Conservation (phyloP, 176 grass and related monocot species). For the Musa schizocarpa region DNA sequence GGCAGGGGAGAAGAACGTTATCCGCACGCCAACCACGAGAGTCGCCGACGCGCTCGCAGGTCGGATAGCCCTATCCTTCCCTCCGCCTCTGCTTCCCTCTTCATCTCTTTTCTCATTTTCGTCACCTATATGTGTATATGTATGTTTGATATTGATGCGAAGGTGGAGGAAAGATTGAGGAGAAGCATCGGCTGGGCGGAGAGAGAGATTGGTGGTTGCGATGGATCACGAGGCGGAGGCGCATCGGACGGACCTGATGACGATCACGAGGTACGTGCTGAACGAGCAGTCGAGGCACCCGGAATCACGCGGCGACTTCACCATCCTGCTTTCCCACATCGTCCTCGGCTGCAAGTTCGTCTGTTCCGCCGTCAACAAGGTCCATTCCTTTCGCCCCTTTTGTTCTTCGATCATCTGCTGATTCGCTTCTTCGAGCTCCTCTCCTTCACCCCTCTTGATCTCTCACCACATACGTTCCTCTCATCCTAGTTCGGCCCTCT, state of each 20-base stretch:
- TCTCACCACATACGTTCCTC: too few relatives aligned
- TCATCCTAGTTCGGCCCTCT: too few relatives aligned
- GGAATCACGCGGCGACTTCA: conserved; percentile 84
- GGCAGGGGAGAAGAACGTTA: not conserved
- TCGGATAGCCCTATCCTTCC: not conserved
- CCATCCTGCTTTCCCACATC: conserved; percentile 97
- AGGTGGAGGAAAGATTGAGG: not conserved
- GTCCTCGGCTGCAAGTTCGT: conserved; percentile 99
- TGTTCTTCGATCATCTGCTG: not conserved
- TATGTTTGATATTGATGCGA: not conserved
- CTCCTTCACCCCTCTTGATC: not conserved
- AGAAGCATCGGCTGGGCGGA: not conserved
- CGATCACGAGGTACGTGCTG: conserved; percentile 81
- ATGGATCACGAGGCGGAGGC: conserved; percentile 91
- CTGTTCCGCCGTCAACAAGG: conserved; percentile 87
- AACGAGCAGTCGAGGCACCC: conserved; percentile 81
- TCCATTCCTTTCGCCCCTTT: not conserved
- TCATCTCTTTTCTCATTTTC: not conserved
- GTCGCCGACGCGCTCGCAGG: not conserved
- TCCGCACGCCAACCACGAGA: not conserved
- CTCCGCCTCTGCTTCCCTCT: conserved; percentile 3
- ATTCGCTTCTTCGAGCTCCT: not conserved
- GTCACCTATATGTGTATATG: not conserved
- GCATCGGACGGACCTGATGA: conserved; percentile 88
- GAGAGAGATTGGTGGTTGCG: not conserved